Evolutionary conservation across 2,329 filamentous ascomycete species (phyloP).

Genomic region (Fusarium duplospermum): DNA sequence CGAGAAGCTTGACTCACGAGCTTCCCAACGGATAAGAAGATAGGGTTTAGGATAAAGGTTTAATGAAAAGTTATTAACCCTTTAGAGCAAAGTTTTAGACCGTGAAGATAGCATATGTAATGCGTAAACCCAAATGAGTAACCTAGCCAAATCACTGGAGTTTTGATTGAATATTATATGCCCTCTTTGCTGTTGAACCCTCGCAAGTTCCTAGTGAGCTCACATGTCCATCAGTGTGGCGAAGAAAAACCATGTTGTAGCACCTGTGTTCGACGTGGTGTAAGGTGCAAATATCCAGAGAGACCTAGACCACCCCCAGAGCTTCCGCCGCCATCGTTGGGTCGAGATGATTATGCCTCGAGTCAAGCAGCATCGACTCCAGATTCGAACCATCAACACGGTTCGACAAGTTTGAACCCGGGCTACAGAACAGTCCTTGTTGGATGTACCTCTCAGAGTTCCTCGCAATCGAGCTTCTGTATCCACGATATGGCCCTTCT

Average conservation of each 20-base stretch:
- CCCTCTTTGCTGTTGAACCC: neutral
- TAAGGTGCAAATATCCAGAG: neutral
- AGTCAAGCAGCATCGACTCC: neutral
- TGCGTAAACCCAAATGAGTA: no score
- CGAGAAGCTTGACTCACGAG: no score
- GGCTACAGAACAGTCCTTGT: neutral
- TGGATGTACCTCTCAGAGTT: neutral
- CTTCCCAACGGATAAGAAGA: no score
- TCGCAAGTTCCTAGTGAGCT: neutral
- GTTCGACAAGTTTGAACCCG: neutral
- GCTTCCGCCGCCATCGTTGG: neutral
- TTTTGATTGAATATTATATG: no score
- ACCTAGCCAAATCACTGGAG: no score
- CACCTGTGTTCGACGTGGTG: neutral
- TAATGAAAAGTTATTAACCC: no score
- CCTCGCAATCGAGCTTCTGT: neutral
- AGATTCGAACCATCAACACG: neutral
- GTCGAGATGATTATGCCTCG: neutral
- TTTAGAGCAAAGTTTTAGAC: no score
- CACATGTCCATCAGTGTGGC: neutral
- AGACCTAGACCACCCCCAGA: neutral
- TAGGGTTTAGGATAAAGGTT: no score
- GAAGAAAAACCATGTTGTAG: neutral
- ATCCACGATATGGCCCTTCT: neutral
- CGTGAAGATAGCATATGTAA: no score